Base-by-base conservation (phyloP, 2,329 filamentous ascomycete species). In the Colletotrichum sp. region DNA sequence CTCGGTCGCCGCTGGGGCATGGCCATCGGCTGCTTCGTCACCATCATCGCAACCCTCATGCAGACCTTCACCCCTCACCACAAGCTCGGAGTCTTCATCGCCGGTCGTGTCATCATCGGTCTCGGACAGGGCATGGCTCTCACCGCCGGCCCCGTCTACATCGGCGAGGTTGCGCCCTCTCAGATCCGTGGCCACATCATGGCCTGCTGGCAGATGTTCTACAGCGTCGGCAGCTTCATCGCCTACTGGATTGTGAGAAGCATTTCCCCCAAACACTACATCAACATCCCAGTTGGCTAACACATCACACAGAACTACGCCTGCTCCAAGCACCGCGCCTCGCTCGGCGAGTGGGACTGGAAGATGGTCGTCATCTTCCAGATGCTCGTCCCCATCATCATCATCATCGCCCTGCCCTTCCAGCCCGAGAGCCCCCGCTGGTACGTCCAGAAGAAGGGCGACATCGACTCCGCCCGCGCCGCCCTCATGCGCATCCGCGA, bases 351-450 rank as follows among this genome's bases (percentile, higher is more conserved):
- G 78, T 94, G 93, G 93, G 92, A 94, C 83, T 94, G 93, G 93
- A 91, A 90, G 79, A 90, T 94, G 86, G 91, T 94, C 16, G 90
- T 94, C 77, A 91, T 95, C 76, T 94, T 94, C 87, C 93, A 95
- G 84, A 86, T 94, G 64, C 82, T 95, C n/a, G 88, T 94, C 28
- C 93, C 93, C 2, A 77, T 89, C 66, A 79, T 94, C 74, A 92
- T 95, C 81, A 84, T 94, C 26, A 77, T 83, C 5, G 87, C 92
- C 43, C 85, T 94, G 16, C 92, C 92, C 55, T 93, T 92, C 81
- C 89, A 93, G 76, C 92, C 92, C 24, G 93, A 94, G 81, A 91
- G 90, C 5, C 93, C 93, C 21, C 89, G 93, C 66, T 95, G 93
- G 92, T 89, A 90, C 81, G 89, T 94, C 76, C 89, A 94, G 82